Conservation (phyloP, 768 basidiomycete species). For the Podaxis sp. region DNA sequence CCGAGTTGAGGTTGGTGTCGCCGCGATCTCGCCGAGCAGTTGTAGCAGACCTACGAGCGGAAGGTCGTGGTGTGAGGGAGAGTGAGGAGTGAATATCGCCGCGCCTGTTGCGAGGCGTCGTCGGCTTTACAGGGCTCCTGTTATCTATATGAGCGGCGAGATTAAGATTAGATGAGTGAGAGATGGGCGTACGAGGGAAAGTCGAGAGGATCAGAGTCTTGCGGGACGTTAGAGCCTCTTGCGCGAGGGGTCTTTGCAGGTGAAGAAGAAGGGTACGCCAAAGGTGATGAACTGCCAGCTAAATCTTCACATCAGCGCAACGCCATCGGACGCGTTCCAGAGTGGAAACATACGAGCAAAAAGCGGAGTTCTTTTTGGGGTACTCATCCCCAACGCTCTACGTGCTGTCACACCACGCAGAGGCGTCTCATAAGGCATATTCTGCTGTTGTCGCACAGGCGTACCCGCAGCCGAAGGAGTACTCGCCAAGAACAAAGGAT, state of each 20-base stretch:
- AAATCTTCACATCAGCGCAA: constrained; percentile 13
- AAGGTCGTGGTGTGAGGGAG: constrained; percentile 50
- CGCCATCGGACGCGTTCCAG: constrained; percentile 7
- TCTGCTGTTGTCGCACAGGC: constrained; percentile 40
- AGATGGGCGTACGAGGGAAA: constrained; percentile 60
- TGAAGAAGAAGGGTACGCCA: constrained; percentile 65
- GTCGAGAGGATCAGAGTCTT: constrained; percentile 65
- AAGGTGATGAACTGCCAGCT: constrained; percentile 63
- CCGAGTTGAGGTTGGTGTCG: constrained; percentile 52
- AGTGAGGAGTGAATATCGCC: constrained; percentile 91
- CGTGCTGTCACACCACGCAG: constrained; percentile 46
- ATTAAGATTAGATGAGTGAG: background rate
- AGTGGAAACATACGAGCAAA: constrained; percentile 45
- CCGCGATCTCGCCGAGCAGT: constrained; percentile 26
- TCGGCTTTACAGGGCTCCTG: constrained; percentile 52
- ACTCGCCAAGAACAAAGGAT: constrained; percentile 54
- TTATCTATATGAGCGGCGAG: background rate
- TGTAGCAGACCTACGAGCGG: constrained; percentile 39
- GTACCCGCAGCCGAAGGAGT: constrained; percentile 55
- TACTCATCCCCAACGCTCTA: constrained; percentile 54
- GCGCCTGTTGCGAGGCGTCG: constrained; percentile 72
- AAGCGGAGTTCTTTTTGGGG: constrained; percentile 54
- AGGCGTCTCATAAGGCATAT: constrained; percentile 46
- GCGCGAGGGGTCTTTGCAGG: constrained; percentile 47
- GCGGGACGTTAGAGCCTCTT: constrained; percentile 38